Evolutionary conservation across 2,329 filamentous ascomycete genomes (phyloP), one percentile per base, ranked within the genome.

Genomic region (Aspergillus pseudoglaucus): DNA sequence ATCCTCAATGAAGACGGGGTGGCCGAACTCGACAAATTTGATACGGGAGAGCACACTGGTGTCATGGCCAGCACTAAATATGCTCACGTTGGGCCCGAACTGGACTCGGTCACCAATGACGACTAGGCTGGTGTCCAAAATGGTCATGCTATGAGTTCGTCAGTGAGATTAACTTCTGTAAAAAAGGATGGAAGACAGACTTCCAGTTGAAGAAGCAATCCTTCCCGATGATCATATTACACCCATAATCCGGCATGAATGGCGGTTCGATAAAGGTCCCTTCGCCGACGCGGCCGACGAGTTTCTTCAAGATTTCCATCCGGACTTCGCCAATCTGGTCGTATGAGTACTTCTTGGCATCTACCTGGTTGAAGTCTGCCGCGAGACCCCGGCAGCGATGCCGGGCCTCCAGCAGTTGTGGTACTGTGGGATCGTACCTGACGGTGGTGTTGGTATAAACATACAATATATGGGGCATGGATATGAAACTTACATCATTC

Each of bases 51-150:
- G 64, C 4, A 80, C 69, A 39, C 75, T 74, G 0, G 69, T 70
- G 53, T 80, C 75, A 51, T 81, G 78, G 9, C 74, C 76, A 0
- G 76, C 78, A 0, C 73, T 72, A 48, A 76, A 76, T 32, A 81
- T 77, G 46, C 64, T 67, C 1, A 80, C 76, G 23, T 76, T 75
- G 0, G 77, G 75, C 0, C 77, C 78, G 39, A 79, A 67, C 63
- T 79, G 75, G 12, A 77, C 74, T 1, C 76, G 63, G 18, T 79
- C 71, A 1, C 78, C 78, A 18, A 81, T 78, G 1, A 71, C 71
- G 1, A 81, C 74, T 0, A 80, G 62, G 2, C 70, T 72, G 23
- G 74, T 78, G 53, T 81, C 78, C 8, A 81, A 62, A 23, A 80
- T 74, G 0, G 74, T 68, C 17, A 80, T 73, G 56, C 85, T 87